Conservation (phyloP, 495 filamentous ascomycete species). For the Aspergillus incahuasiensis region DNA sequence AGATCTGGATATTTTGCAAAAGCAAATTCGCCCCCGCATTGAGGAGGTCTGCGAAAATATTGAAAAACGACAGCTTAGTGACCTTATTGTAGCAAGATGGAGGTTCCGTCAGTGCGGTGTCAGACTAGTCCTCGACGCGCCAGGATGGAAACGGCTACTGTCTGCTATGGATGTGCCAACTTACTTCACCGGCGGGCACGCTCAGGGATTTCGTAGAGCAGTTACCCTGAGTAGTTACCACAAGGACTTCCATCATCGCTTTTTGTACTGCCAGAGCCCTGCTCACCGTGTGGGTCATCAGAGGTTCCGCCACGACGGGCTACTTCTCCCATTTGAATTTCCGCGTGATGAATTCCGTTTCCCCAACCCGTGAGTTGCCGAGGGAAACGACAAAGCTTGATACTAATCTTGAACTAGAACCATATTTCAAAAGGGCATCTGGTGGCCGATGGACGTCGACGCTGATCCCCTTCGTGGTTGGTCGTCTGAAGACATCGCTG, state of each 20-base stretch:
- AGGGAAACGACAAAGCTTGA: neutral
- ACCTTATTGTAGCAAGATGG: neutral
- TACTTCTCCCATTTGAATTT: conserved; percentile 32
- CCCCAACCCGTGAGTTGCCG: conserved; percentile 29
- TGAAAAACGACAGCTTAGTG: neutral
- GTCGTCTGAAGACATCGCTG: conserved; percentile 19
- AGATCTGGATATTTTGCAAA: conserved; percentile 13
- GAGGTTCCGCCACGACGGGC: conserved; percentile 27
- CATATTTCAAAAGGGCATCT: neutral
- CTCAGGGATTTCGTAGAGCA: neutral
- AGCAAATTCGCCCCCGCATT: conserved; percentile 21
- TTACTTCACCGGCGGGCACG: neutral
- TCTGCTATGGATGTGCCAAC: neutral
- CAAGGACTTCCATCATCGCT: neutral
- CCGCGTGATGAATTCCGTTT: conserved; percentile 21
- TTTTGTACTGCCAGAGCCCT: neutral
- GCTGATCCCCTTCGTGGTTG: conserved; percentile 23
- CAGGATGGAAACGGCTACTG: neutral
- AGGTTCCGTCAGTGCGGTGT: neutral
- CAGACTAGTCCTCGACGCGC: neutral
- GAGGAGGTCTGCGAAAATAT: conserved; percentile 21
- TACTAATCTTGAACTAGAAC: neutral
- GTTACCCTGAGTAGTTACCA: neutral
- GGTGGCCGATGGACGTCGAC: conserved; percentile 10
- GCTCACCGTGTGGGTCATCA: conserved; percentile 17